Evolutionary conservation across 495 filamentous ascomycete species (phyloP).

Genomic region (Choiromyces venosus): DNA sequence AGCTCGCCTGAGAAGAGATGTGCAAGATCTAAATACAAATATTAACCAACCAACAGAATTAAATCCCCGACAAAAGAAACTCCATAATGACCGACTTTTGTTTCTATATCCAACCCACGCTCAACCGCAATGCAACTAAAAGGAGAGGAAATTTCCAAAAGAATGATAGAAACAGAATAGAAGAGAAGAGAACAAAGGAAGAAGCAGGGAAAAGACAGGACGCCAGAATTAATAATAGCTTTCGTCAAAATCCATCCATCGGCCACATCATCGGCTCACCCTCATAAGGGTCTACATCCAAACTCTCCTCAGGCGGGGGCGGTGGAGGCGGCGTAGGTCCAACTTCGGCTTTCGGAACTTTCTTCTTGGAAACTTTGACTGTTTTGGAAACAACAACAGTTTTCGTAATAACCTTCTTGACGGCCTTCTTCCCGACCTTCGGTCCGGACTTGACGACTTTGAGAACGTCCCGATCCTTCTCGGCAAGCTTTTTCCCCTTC

Average conservation of each 20-base stretch:
- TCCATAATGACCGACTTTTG: not conserved
- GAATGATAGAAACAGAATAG: not conserved
- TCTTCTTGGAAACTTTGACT: constrained; percentile 1
- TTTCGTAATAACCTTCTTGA: not conserved
- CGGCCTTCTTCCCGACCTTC: constrained; percentile 11
- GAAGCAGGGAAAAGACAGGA: not conserved
- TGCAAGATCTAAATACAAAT: not conserved
- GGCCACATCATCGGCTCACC: constrained; percentile 2
- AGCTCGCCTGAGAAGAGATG: not conserved
- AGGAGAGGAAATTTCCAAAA: not conserved
- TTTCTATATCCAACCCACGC: not conserved
- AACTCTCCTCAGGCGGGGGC: not conserved
- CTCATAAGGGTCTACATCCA: not conserved
- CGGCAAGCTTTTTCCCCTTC: not conserved
- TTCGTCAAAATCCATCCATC: not conserved
- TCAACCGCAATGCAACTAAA: not conserved
- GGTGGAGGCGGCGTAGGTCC: not conserved
- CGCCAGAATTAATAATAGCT: not conserved
- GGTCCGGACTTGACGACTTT: constrained; percentile 9
- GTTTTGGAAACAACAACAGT: not conserved
- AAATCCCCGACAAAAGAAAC: not conserved
- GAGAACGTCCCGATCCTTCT: constrained; percentile 9
- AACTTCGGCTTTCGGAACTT: not conserved
- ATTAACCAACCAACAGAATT: not conserved
- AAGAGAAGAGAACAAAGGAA: not conserved